Evolutionary conservation across 2,329 filamentous ascomycete genomes (phyloP).

Genomic region (Neopestalotiopsis rosae): DNA sequence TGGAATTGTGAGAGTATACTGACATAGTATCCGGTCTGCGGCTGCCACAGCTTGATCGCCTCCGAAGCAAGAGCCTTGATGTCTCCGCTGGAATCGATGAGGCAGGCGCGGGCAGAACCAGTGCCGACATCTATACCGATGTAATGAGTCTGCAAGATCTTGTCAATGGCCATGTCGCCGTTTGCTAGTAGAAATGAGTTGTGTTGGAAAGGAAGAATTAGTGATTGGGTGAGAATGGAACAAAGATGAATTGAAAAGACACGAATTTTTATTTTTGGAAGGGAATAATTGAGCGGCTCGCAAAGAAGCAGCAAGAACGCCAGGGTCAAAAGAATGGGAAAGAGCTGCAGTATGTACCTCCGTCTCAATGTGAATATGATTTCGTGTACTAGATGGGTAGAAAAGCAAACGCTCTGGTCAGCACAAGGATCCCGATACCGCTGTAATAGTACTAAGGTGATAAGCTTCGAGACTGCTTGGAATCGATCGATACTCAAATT

Average conservation of each 20-base stretch:
- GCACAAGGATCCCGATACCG: neutral
- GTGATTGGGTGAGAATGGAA: neutral
- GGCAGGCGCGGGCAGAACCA: slow-evolving; percentile 91
- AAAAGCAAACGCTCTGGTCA: slow-evolving; percentile 13
- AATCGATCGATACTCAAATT: neutral
- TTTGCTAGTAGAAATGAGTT: slow-evolving; percentile 20
- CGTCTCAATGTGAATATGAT: slow-evolving; percentile 38
- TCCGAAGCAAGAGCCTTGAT: slow-evolving; percentile 79
- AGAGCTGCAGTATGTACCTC: slow-evolving; percentile 30
- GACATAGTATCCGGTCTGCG: slow-evolving; percentile 77
- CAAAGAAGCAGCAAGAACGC: neutral
- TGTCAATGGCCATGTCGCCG: slow-evolving; percentile 22
- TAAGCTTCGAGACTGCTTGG: slow-evolving; percentile 2
- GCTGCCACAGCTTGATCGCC: slow-evolving; percentile 82
- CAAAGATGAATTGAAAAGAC: neutral
- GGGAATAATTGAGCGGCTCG: neutral
- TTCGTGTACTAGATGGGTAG: slow-evolving; percentile 34
- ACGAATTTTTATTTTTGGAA: neutral
- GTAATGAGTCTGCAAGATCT: slow-evolving; percentile 57
- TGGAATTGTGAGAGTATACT: slow-evolving; percentile 28
- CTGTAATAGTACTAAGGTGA: neutral
- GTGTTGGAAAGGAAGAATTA: neutral
- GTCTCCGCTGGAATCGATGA: slow-evolving; percentile 90
- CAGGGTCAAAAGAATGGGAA: slow-evolving; percentile 9
- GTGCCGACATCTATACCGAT: slow-evolving; percentile 97